Conservation (phyloP, 805 yeast genomes). For the Pichia eremophila region DNA sequence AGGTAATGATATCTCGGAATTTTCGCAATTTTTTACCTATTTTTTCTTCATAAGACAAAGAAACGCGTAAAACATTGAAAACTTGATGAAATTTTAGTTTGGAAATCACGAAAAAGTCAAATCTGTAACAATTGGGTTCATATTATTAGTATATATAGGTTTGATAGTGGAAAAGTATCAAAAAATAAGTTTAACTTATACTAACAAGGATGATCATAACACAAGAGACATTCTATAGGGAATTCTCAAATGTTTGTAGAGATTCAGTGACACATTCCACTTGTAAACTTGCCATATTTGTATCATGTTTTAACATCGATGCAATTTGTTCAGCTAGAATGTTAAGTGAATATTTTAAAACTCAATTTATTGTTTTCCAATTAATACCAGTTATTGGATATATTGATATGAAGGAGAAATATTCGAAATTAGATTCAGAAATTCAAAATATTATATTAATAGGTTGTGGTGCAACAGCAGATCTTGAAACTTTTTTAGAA, state of each 20-base stretch:
- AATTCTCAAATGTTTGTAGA: constrained; percentile 57
- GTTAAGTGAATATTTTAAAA: constrained; percentile 58
- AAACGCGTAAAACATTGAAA: too few species aligned
- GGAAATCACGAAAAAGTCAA: too few species aligned
- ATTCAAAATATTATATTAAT: constrained; percentile 67
- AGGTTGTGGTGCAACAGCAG: constrained; percentile 93
- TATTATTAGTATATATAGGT: too few species aligned
- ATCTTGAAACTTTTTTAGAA: constrained; percentile 65
- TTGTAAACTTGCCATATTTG: constrained; percentile 79
- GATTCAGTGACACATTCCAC: constrained; percentile 88
- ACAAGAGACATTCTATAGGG: constrained; percentile 56
- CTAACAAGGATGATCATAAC: constrained; percentile 53
- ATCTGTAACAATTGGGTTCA: too few species aligned
- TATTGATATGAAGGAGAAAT: constrained; percentile 61
- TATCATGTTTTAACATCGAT: constrained; percentile 84
- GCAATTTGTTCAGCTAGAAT: constrained; percentile 84
- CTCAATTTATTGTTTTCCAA: constrained; percentile 79
- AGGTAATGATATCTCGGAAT: too few species aligned
- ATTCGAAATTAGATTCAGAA: constrained; percentile 56
- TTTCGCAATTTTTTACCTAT: too few species aligned
- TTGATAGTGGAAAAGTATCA: too few species aligned
- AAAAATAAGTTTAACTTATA: too few species aligned
- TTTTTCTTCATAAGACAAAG: too few species aligned
- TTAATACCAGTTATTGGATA: constrained; percentile 91
- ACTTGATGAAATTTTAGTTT: too few species aligned